Base-by-base conservation (phyloP, 2,329 filamentous ascomycete genomes). In the Fusarium sp. region DNA sequence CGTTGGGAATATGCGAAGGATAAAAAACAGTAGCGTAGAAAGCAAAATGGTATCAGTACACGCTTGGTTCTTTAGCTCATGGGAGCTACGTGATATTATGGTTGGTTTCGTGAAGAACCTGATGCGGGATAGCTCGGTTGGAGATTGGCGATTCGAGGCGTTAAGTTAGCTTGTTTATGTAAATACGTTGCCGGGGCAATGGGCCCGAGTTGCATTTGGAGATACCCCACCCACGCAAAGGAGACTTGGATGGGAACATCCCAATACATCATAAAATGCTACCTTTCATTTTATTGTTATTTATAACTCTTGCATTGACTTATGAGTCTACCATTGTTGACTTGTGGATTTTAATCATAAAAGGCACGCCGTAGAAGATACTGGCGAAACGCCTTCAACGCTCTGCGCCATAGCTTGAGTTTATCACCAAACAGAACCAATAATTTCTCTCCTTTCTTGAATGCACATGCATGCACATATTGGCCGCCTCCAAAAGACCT, bases 91-190 rank as follows among this genome's bases (percentile, higher is more conserved):
- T 56, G 53, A 56, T 76, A 76, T 74, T 75, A 64, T 73, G 65
- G 72, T 55, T 64, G 70, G 64, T 63, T 73, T 74, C 40, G 62
- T 45, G 45, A 65, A 53, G 60, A 52, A 41, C 70, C 72, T 70
- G 60, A 74, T 70, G 55, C 35, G 62, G 64, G 63, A 70, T 75
- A 77, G 72, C 64, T 67, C 61, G 60, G 54, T 53, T 71, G 57
- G 53, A 74, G 67, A 76, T 76, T 76, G 75, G 63, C 70, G 75
- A 77, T 69, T 73, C 59, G 60, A 44, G 65, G 64, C 61, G 67
- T 75, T 71, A 38, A 50, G 67, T 75, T 70, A 38, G 45, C 23
- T 67, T 77, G 75, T 76, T 76, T 76, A 75, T 64, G 60, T 59
- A 35, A 50, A 42, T 15, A 2, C 38, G 53, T 76, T 75, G 75